These are phyloP conservation scores for Teunomyces pallodes DNA, from an alignment of 805 yeast genomes.

Conservation along the genomic window DNA sequence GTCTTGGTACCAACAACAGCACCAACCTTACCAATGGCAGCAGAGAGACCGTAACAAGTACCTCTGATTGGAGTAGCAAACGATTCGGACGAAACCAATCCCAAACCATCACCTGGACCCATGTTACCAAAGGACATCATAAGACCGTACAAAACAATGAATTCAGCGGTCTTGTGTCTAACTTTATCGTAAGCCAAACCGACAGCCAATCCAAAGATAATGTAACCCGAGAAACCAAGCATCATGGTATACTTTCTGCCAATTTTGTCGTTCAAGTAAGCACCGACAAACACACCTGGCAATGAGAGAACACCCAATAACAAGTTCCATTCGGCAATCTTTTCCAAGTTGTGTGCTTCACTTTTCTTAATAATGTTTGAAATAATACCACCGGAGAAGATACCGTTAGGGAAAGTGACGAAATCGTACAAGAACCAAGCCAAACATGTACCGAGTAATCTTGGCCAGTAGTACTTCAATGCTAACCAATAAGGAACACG, in stretches of 20 bases:
- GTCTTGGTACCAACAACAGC: constrained; percentile 80
- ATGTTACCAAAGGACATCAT: constrained; percentile 69
- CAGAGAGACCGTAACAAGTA: constrained; percentile 69
- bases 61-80: constrained; percentile 80
- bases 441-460: constrained; percentile 67
- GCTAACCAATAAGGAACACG: constrained; percentile 55
- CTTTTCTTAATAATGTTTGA: constrained; percentile 41
- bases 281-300: constrained; percentile 75
- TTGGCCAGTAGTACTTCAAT: constrained; percentile 63
- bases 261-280: constrained; percentile 56
- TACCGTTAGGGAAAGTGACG: constrained; percentile 77
- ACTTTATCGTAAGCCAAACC: constrained; percentile 62
- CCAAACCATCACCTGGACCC: constrained; percentile 80
- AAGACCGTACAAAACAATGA: constrained; percentile 70
- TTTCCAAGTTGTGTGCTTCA: constrained; percentile 42
- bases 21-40: constrained; percentile 81
- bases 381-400: constrained; percentile 60
- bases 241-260: constrained; percentile 74
- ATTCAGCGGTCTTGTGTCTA: constrained; percentile 55
- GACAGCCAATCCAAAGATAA: constrained; percentile 68
- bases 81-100: constrained; percentile 63
- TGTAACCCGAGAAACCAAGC: constrained; percentile 67
- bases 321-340: constrained; percentile 71
- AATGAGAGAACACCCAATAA: constrained; percentile 61
- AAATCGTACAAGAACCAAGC: constrained; percentile 83